A percentile compares a stretch with the other conserved stretches of the same genome.
Conservation (phyloP, 2,329 filamentous ascomycete species). For the Fusarium haematococcum region DNA sequence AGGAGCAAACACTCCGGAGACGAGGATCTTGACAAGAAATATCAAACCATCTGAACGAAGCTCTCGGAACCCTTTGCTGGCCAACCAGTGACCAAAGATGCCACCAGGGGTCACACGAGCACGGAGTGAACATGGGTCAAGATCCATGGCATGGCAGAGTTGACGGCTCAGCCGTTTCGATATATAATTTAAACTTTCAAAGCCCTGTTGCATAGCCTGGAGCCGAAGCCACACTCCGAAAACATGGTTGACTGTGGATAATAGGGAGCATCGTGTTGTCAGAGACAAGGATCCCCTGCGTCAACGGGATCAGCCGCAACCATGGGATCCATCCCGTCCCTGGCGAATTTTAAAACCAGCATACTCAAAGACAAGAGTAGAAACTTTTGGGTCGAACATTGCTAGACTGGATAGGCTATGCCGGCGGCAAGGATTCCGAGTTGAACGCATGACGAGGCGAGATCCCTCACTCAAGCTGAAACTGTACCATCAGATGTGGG, state of each 20-base stretch:
- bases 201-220: neutral
- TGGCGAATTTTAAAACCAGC: too few relatives aligned
- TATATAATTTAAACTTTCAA: neutral
- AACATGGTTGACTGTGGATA: neutral
- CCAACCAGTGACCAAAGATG: neutral
- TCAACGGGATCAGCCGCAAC: too few relatives aligned
- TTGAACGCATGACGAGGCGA: too few relatives aligned
- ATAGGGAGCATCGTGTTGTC: neutral
- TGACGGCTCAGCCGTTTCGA: neutral
- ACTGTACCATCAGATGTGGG: too few relatives aligned
- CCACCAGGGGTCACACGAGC: neutral
- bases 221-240: neutral
- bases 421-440: too few relatives aligned
- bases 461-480: too few relatives aligned
- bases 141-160: neutral
- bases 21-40: neutral
- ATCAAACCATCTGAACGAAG: neutral
- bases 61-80: neutral
- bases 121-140: neutral
- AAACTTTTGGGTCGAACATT: too few relatives aligned
- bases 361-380: too few relatives aligned
- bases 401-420: too few relatives aligned
- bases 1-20: neutral
- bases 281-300: too few relatives aligned
- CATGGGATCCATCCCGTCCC: too few relatives aligned